Percentiles rank a stretch among this genome's conserved stretches.
Evolutionary conservation across 2,329 filamentous ascomycete species (phyloP).

Genomic region (Aspergillus bombycis): DNA sequence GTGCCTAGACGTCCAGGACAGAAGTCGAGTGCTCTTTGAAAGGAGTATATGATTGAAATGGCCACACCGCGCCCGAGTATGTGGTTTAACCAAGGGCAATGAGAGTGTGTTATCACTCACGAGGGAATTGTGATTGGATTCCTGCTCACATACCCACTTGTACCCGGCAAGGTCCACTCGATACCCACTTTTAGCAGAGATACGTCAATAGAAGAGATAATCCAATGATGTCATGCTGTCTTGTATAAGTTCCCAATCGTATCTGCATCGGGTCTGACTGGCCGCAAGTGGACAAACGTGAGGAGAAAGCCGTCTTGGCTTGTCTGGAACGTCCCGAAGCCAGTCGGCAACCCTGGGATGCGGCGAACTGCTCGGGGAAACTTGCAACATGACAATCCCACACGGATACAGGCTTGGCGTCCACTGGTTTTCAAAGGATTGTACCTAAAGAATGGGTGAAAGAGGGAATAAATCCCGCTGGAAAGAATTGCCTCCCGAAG

Average conservation of each 20-base stretch:
- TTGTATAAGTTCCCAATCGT: not conserved
- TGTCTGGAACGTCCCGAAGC: not conserved
- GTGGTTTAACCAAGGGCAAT: not conserved
- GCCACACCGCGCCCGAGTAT: not conserved
- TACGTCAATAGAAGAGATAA: not conserved
- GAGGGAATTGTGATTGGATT: not conserved
- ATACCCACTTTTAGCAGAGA: not conserved
- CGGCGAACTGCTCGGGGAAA: not conserved
- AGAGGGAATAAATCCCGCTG: not conserved
- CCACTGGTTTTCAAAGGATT: not conserved
- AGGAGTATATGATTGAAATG: not conserved
- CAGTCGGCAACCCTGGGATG: not conserved
- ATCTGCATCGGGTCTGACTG: not conserved
- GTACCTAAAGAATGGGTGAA: not conserved
- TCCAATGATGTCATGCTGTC: not conserved
- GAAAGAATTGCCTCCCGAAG: not conserved
- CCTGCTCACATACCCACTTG: not conserved
- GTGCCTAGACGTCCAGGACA: not conserved
- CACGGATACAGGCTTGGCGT: not conserved
- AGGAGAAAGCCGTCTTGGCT: not conserved
- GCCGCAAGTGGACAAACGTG: not conserved
- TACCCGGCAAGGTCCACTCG: not conserved
- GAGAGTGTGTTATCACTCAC: not conserved
- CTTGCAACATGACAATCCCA: not conserved
- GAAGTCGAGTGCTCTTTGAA: not conserved